These are phyloP conservation scores for Chlamydomonas schloesseri DNA, from an alignment of 139 green algal genomes.

Conservation along the genomic window DNA sequence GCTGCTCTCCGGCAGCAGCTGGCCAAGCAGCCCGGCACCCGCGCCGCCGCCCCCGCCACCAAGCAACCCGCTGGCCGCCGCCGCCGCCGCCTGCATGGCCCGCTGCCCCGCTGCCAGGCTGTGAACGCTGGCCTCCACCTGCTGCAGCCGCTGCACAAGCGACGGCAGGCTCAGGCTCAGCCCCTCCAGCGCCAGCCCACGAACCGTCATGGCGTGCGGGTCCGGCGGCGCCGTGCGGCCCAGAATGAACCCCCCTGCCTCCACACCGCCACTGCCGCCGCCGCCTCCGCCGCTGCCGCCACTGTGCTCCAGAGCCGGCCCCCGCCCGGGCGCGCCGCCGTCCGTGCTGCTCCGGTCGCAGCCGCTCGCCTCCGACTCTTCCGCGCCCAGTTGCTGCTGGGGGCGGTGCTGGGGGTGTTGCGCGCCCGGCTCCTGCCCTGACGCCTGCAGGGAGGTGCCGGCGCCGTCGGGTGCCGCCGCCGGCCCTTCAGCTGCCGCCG, in stretches of 20 bases:
- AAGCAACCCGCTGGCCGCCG: neutral
- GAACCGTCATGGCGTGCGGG: neutral
- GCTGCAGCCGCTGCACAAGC: slow-evolving; percentile 14
- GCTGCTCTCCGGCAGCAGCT: no score
- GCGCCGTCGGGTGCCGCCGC: no score
- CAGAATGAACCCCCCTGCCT: no score
- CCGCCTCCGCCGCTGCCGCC: neutral
- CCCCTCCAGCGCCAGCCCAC: neutral
- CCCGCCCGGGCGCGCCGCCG: no score
- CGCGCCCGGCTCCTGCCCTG: no score
- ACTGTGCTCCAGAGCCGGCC: neutral
- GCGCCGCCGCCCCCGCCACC: neutral
- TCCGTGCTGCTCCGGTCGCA: no score
- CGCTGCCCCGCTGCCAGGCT: neutral
- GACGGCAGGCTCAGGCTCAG: neutral
- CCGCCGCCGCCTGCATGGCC: slow-evolving; percentile 31
- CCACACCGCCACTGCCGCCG: neutral
- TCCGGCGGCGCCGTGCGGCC: no score
- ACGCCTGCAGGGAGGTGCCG: no score
- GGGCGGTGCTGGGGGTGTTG: no score
- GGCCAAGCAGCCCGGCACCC: neutral
- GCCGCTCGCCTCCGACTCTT: no score
- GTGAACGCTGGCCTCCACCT: slow-evolving; percentile 23
- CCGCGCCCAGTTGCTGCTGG: no score
- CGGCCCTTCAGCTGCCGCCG: no score